These are phyloP conservation scores for Theobroma cacao DNA, from an alignment of 345 rosid genomes.

Conservation along the genomic window DNA sequence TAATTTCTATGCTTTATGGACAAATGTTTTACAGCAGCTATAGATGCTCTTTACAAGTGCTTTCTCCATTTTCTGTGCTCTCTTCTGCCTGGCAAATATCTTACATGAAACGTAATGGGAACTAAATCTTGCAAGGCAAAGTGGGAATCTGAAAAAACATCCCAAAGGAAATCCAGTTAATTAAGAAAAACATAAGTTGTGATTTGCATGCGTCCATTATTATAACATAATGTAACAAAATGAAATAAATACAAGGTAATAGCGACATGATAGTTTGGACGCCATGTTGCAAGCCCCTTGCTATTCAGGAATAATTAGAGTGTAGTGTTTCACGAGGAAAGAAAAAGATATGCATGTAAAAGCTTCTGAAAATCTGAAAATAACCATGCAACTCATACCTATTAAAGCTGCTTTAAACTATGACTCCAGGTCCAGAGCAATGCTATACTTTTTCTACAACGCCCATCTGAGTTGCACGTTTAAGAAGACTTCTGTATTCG, in stretches of 20 bases:
- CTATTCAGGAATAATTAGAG: not conserved
- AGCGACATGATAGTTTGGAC: not conserved
- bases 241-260: not conserved
- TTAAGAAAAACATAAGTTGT: not conserved
- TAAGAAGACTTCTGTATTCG: constrained; percentile 62
- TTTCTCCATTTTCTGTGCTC: not conserved
- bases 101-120: not conserved
- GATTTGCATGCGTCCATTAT: not conserved
- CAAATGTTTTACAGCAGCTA: not conserved
- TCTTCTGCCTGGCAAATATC: not conserved
- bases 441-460: constrained; percentile 36
- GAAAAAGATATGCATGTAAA: not conserved
- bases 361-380: constrained; percentile 5
- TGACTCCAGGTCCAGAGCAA: constrained; percentile 14
- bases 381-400: constrained; percentile 11
- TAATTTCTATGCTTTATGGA: not conserved
- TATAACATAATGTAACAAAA: not conserved
- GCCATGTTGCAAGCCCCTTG: not conserved
- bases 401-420: constrained; percentile 8
- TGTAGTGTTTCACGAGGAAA: not conserved
- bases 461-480: constrained; percentile 48
- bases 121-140: not conserved
- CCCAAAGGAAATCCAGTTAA: not conserved
- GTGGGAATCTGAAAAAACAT: not conserved
- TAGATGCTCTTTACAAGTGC: not conserved